phyloP scores from a whole-genome alignment of 1,139 yeast species.

The Protomyces inundatus region DNA sequence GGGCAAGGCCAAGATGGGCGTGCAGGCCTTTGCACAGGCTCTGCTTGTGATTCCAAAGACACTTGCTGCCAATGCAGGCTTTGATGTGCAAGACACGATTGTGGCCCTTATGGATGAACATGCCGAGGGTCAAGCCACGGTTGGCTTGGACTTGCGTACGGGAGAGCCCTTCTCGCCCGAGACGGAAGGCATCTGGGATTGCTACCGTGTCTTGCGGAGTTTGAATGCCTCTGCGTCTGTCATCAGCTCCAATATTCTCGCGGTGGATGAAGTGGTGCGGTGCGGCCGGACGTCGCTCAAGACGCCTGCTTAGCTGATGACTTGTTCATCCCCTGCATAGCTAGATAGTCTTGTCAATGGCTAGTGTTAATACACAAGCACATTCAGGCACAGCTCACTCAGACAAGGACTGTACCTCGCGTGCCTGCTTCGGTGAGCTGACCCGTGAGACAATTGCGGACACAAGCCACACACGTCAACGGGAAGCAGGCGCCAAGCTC shows the following conservation, averaged over 20 bases:
- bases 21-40: constrained; percentile 90
- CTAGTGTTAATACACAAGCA: too few species aligned
- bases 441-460: too few species aligned
- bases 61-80: constrained; percentile 85
- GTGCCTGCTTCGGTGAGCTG: too few species aligned
- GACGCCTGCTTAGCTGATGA: neutral
- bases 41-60: constrained; percentile 88
- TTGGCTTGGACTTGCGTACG: constrained; percentile 81
- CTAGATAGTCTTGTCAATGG: too few species aligned
- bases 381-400: too few species aligned
- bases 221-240: constrained; percentile 91
- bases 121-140: constrained; percentile 63
- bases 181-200: constrained; percentile 94
- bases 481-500: too few species aligned
- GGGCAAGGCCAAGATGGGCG: constrained; percentile 86
- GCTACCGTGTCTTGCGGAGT: constrained; percentile 86
- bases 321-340: too few species aligned
- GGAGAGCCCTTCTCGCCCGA: constrained; percentile 97
- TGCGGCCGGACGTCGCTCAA: constrained; percentile 4
- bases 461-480: too few species aligned
- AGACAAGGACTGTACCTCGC: too few species aligned
- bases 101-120: constrained; percentile 88
- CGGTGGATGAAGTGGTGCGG: constrained; percentile 82
- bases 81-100: constrained; percentile 84
- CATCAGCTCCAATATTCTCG: constrained; percentile 81